Conservation (phyloP, 1,139 yeast genomes). For the Pichia sp. region DNA sequence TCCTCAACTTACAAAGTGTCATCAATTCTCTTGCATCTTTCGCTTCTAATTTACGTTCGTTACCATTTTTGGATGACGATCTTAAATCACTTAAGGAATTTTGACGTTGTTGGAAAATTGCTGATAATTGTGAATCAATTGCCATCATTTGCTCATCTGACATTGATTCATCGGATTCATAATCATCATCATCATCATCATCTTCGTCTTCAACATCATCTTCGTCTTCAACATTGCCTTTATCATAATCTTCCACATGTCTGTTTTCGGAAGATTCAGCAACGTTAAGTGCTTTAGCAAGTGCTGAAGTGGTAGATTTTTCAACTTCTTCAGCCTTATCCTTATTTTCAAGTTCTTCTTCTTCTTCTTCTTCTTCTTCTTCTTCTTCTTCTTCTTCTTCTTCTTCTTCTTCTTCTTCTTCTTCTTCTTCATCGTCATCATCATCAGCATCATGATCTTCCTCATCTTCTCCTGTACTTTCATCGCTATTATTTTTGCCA, state of each 20-base stretch:
- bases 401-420: slow-evolving; percentile 23
- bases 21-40: slow-evolving; percentile 74
- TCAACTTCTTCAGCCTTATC: slow-evolving; percentile 52
- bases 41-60: slow-evolving; percentile 63
- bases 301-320: slow-evolving; percentile 58
- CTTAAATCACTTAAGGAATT: slow-evolving; percentile 43
- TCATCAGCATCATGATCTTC: slow-evolving; percentile 30
- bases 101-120: slow-evolving; percentile 76
- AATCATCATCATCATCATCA: slow-evolving; percentile 29
- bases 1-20: slow-evolving; percentile 69
- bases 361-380: slow-evolving; percentile 26
- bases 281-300: slow-evolving; percentile 59
- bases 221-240: slow-evolving; percentile 27
- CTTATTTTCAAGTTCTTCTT: slow-evolving; percentile 35
- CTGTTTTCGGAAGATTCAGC: slow-evolving; percentile 37
- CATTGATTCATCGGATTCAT: slow-evolving; percentile 62
- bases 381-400: slow-evolving; percentile 36
- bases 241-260: slow-evolving; percentile 19
- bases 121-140: slow-evolving; percentile 76
- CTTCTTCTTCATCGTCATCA: slow-evolving; percentile 35
- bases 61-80: slow-evolving; percentile 43
- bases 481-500: slow-evolving; percentile 34
- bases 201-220: slow-evolving; percentile 27
- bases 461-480: slow-evolving; percentile 35
- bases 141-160: slow-evolving; percentile 98